A percentile compares a stretch with the other conserved stretches of the same genome.
Evolutionary conservation across 139 green algal species (phyloP).

Genomic region (Chlamydomonas asymmetrica): DNA sequence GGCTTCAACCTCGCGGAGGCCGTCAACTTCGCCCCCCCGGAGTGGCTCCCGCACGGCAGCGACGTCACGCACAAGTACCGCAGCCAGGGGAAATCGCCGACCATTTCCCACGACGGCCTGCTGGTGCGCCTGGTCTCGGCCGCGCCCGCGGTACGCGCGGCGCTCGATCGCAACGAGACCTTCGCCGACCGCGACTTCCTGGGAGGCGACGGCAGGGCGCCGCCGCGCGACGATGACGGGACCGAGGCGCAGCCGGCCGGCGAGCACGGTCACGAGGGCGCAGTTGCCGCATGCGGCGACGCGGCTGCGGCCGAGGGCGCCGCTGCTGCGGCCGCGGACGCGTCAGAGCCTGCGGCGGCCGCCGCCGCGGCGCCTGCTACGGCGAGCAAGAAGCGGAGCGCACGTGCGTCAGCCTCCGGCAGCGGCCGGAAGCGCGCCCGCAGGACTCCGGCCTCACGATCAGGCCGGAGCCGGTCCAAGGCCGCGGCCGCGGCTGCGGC

Average conservation of each 20-base stretch:
- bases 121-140: constrained; percentile 59
- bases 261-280: not conserved
- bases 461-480: too few species aligned
- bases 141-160: constrained; percentile 4
- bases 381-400: too few species aligned
- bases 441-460: too few species aligned
- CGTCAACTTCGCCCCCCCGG: constrained; percentile 88
- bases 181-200: constrained; percentile 10
- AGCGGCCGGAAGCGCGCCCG: too few species aligned
- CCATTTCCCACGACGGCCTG: constrained; percentile 71
- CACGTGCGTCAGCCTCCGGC: too few species aligned
- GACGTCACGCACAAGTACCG: constrained; percentile 68
- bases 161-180: not conserved
- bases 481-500: too few species aligned
- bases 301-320: too few species aligned
- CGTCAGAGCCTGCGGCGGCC: too few species aligned
- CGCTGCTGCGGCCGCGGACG: not conserved
- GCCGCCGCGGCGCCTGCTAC: too few species aligned
- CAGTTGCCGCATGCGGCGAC: not conserved
- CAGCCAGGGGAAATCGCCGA: constrained; percentile 49
- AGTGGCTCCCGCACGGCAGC: constrained; percentile 85
- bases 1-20: constrained; percentile 87
- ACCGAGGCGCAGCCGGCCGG: not conserved
- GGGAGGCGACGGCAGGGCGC: constrained; percentile 36
- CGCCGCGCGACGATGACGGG: not conserved